These are phyloP conservation scores for Pythium apleroticum DNA, from an alignment of 352 stramenopile genomes.

Conservation along the genomic window DNA sequence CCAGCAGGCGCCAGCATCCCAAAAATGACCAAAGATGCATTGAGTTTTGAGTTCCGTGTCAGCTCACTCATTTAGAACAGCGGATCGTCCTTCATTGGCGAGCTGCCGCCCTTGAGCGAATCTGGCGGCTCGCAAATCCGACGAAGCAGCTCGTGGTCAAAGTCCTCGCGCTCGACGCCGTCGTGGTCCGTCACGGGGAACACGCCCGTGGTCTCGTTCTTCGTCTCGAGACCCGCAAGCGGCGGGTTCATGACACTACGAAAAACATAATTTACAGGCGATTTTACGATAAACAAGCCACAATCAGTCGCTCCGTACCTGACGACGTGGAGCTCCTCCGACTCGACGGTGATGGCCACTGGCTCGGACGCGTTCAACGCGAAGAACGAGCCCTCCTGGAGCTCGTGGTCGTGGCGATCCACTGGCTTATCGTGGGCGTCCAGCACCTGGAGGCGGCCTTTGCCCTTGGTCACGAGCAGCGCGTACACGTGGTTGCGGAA, in stretches of 20 bases:
- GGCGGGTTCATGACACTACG: constrained; percentile 78
- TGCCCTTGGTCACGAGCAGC: constrained; percentile 62
- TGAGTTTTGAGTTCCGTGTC: not conserved
- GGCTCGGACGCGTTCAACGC: constrained; percentile 60
- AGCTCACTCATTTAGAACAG: constrained; percentile 45
- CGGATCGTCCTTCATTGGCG: constrained; percentile 79
- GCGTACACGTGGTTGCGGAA: constrained; percentile 82
- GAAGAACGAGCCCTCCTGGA: constrained; percentile 54
- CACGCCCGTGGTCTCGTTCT: constrained; percentile 43
- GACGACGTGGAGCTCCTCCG: constrained; percentile 69
- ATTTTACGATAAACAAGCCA: not conserved
- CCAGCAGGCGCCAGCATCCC: not conserved
- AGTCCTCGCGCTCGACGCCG: constrained; percentile 56
- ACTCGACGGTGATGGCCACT: constrained; percentile 49
- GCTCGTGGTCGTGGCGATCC: constrained; percentile 34
- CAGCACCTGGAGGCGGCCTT: constrained; percentile 49
- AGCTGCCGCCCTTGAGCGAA: constrained; percentile 73
- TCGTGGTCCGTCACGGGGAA: constrained; percentile 74
- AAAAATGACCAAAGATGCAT: not conserved
- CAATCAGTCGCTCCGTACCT: constrained; percentile 28
- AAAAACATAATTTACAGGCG: not conserved
- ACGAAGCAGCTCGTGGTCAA: constrained; percentile 44
- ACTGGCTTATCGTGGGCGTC: constrained; percentile 41
- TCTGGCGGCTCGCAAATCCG: constrained; percentile 72
- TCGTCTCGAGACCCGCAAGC: constrained; percentile 56